Base-by-base conservation (phyloP, 2,329 filamentous ascomycete species). In the Colletotrichum filicis region DNA sequence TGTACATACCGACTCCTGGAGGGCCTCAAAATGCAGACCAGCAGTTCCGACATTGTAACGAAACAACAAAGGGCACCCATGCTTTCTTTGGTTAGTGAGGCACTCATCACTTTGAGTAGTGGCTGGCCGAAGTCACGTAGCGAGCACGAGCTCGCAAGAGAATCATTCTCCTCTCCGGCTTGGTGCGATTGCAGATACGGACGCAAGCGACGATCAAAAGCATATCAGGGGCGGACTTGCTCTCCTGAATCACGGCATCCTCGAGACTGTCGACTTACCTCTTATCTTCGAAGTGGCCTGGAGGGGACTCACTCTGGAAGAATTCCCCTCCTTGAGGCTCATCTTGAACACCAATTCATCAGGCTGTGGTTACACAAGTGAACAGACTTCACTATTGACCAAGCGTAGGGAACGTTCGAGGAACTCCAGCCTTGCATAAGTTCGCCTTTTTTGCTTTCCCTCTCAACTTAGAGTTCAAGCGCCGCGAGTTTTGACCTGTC, bases 391-490 rank as follows among this genome's bases (percentile, higher is more conserved):
- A 19, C 14, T 16, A 19, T 58, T 46, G 49, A 28, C 32, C n/a
- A 52, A 5, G 24, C 46, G 7, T 24, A 69, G 30, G 66, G 32
- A 70, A 57, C 32, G 8, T 24, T 32, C 28, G 55, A 65, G 35
- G 66, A 70, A 73, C 70, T 62, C 32, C 28, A 60, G 60, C 66
- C 56, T 65, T 70, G 66, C 28, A 70, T 16, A 22, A 42, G 70
- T 73, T 73, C 60, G 63, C 66, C 60, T n/a, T 49, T 53, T 64
- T 53, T 65, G 66, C 70, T 42, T 60, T 59, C 65, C 32, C 57
- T 60, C 70, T 52, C 60, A 70, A 70, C 32, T 65, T 70, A 61
- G 60, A 70, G 70, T 73, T 73, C 28, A 56, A 52, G 49, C 11
- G 32, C 66, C 5, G 70, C 8, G 26, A 56, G 60, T 65, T 70